Conservation (phyloP, 1,139 yeast species). For the Hemisphaericaspora xylofermentans region DNA sequence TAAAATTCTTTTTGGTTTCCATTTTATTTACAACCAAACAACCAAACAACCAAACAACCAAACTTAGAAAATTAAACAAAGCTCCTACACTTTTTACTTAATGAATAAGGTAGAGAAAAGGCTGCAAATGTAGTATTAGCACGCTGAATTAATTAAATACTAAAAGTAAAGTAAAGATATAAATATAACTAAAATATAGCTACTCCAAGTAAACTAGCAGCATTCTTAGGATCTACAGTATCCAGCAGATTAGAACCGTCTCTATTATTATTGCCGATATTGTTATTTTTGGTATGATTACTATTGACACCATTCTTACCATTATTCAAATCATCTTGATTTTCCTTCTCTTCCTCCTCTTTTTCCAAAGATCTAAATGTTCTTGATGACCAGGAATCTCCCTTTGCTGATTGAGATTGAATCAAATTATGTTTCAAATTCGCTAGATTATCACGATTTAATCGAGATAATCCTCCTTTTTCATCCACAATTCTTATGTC, state of each 20-base stretch:
- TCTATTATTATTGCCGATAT: slow-evolving; percentile 1
- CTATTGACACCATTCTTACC: slow-evolving; percentile 7
- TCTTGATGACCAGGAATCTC: slow-evolving; percentile 65
- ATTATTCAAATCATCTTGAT: slow-evolving; percentile 18
- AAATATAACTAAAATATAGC: slow-evolving; percentile 54
- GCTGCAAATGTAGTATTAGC: too few species aligned
- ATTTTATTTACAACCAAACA: too few species aligned
- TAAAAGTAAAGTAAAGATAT: too few species aligned
- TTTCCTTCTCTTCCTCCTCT: slow-evolving; percentile 30
- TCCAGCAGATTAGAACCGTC: slow-evolving; percentile 26
- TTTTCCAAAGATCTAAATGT: slow-evolving; percentile 56
- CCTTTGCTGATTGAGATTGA: slow-evolving; percentile 52
- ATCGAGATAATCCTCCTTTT: slow-evolving; percentile 76
- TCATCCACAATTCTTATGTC: slow-evolving; percentile 79
- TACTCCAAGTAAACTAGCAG: slow-evolving; percentile 76
- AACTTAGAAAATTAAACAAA: too few species aligned
- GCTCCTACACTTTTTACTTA: too few species aligned
- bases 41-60: too few species aligned
- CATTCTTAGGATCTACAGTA: slow-evolving; percentile 73
- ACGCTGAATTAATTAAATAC: too few species aligned
- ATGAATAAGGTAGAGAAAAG: too few species aligned
- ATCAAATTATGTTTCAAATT: slow-evolving; percentile 43
- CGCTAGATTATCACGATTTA: slow-evolving; percentile 70
- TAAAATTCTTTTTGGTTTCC: too few species aligned
- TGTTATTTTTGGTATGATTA: neutral